Percentiles rank a stretch among this genome's conserved stretches.
These are phyloP conservation scores for Vitellaria paradoxa DNA, from an alignment of 179 eudicot genomes.

Conservation along the genomic window DNA sequence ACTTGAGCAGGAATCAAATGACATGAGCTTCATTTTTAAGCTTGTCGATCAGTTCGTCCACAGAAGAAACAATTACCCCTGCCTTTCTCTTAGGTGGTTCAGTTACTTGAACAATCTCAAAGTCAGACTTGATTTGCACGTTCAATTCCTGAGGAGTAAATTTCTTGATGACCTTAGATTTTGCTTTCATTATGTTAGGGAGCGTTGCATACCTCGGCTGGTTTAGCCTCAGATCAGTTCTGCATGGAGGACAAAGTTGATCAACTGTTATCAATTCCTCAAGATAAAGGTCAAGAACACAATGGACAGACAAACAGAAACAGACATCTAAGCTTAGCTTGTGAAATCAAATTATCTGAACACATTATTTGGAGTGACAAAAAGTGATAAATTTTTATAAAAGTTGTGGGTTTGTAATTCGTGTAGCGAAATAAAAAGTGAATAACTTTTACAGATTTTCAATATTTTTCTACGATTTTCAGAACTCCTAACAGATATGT, in stretches of 20 bases:
- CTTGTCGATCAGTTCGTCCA: constrained; percentile 85
- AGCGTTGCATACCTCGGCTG: constrained; percentile 97
- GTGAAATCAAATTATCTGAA: not conserved
- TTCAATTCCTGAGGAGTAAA: constrained; percentile 69
- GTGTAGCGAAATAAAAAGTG: too few relatives aligned
- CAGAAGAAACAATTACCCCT: constrained; percentile 82
- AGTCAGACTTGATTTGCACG: constrained; percentile 65
- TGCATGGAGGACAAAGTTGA: constrained; percentile 28
- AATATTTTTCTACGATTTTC: too few relatives aligned
- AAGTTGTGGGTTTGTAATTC: too few relatives aligned
- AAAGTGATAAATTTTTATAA: too few relatives aligned
- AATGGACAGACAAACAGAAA: not conserved
- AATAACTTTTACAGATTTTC: too few relatives aligned
- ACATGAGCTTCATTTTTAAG: constrained; percentile 92
- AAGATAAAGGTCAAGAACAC: not conserved
- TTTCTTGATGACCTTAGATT: constrained; percentile 88
- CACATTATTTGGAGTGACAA: too few relatives aligned
- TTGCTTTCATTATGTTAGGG: constrained; percentile 97
- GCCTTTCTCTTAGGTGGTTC: constrained; percentile 98
- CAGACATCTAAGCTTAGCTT: not conserved
- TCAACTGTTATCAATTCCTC: not conserved
- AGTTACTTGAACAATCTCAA: constrained; percentile 71
- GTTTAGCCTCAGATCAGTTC: constrained; percentile 94
- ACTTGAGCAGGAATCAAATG: constrained; percentile 30
- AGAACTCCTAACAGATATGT: too few relatives aligned